Evolutionary conservation across 192 early-diverging fungal genomes (phyloP).

Genomic region (Hyaloraphidium curvatum): DNA sequence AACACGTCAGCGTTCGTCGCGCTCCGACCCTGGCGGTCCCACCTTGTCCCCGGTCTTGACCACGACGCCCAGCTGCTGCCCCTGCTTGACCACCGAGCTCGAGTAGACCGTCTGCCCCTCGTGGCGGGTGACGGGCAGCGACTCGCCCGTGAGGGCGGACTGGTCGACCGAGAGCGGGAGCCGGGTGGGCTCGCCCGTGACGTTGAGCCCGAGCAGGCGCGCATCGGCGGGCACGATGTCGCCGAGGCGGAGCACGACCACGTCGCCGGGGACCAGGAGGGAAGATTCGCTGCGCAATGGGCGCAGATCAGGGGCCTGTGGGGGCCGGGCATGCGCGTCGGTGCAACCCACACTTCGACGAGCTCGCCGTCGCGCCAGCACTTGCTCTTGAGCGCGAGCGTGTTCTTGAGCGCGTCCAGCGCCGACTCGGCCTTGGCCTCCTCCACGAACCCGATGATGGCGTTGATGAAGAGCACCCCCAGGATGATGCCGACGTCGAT

Average conservation of each 20-base stretch:
- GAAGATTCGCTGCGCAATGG: too few species aligned
- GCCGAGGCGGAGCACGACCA: conserved; percentile 77
- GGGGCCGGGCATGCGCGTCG: too few species aligned
- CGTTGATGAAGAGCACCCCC: conserved; percentile 63
- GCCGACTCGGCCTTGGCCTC: conserved; percentile 53
- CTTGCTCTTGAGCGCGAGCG: conserved; percentile 69
- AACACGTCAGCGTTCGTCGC: too few species aligned
- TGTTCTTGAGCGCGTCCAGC: conserved; percentile 84
- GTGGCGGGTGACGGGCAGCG: conserved; percentile 68
- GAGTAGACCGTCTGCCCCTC: conserved; percentile 73
- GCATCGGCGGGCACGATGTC: conserved; percentile 89
- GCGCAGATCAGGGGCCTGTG: too few species aligned
- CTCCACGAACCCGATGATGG: conserved; percentile 81
- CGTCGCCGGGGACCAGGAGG: conserved; percentile 71
- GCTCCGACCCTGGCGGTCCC: too few species aligned
- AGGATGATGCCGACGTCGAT: conserved; percentile 70
- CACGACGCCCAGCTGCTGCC: conserved; percentile 79
- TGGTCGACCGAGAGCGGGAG: conserved; percentile 73
- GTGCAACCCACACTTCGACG: conserved; percentile 47
- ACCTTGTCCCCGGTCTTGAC: conserved; percentile 92
- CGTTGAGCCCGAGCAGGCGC: conserved; percentile 55
- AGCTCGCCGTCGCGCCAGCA: conserved; percentile 59
- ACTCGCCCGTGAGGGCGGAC: conserved; percentile 85
- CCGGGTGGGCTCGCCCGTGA: conserved; percentile 58
- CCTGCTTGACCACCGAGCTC: conserved; percentile 85